Conservation (phyloP, 2,329 filamentous ascomycete genomes). For the Scedosporium aurantiacum region DNA sequence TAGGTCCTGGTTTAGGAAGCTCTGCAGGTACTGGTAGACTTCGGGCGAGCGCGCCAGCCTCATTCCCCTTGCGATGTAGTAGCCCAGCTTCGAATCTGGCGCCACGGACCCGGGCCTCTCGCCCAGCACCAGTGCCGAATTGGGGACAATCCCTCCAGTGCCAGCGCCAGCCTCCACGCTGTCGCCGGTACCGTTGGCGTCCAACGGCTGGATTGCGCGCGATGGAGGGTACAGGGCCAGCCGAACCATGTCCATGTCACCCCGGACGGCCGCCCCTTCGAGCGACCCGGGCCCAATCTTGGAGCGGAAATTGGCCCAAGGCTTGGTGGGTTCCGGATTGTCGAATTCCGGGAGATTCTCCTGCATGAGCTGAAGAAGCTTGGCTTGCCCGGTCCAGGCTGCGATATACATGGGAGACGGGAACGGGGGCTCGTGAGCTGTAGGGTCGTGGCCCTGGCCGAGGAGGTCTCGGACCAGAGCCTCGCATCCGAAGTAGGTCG, state of each 20-base stretch:
- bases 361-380: background rate
- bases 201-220: background rate
- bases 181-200: background rate
- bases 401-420: background rate
- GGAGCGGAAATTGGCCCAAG: background rate
- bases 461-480: background rate
- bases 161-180: background rate
- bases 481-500: background rate
- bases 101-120: background rate
- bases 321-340: background rate
- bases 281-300: background rate
- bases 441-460: background rate
- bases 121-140: background rate
- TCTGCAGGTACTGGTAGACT: background rate
- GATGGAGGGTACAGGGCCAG: slow-evolving; percentile 2
- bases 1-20: background rate
- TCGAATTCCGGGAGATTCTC: background rate
- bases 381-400: background rate
- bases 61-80: background rate
- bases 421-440: background rate
- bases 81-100: background rate
- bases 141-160: background rate
- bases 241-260: background rate
- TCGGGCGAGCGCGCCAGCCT: background rate
- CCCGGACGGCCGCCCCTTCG: background rate